Evolutionary conservation across 805 yeast genomes (phyloP).

Genomic region (Saccharomycopsis sp.): DNA sequence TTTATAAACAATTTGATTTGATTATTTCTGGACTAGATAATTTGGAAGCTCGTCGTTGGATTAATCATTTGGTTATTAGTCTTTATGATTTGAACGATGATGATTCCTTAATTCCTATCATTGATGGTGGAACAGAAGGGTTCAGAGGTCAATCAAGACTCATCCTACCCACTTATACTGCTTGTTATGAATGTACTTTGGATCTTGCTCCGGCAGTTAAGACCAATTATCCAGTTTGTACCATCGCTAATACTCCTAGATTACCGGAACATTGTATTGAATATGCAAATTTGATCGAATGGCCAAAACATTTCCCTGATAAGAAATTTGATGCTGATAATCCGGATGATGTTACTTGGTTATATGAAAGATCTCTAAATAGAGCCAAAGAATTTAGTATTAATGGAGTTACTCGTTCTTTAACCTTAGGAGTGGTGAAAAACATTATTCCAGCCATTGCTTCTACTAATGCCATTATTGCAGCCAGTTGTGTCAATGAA

Average conservation of each 20-base stretch:
- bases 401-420: constrained; percentile 59
- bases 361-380: constrained; percentile 40
- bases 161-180: constrained; percentile 72
- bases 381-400: constrained; percentile 63
- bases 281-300: constrained; percentile 70
- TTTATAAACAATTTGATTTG: constrained; percentile 56
- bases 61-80: constrained; percentile 57
- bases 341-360: constrained; percentile 53
- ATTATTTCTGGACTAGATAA: constrained; percentile 85
- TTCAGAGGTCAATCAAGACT: constrained; percentile 85
- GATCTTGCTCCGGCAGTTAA: constrained; percentile 55
- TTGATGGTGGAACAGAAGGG: constrained; percentile 96
- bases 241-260: constrained; percentile 90
- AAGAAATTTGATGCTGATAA: constrained; percentile 56
- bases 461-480: constrained; percentile 85
- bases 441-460: constrained; percentile 92
- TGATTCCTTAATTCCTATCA: constrained; percentile 44
- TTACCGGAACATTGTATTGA: constrained; percentile 91
- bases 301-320: constrained; percentile 46
- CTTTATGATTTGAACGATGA: constrained; percentile 45
- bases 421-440: constrained; percentile 81
- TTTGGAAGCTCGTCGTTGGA: constrained; percentile 86
- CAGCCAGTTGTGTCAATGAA: constrained; percentile 83
- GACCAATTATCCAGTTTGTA: constrained; percentile 75
- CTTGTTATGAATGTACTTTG: constrained; percentile 90